A percentile compares a stretch with the other conserved stretches of the same genome.
Conservation (phyloP, 176 grass and related monocot genomes). For the Rhipidocladum racemiflorum region DNA sequence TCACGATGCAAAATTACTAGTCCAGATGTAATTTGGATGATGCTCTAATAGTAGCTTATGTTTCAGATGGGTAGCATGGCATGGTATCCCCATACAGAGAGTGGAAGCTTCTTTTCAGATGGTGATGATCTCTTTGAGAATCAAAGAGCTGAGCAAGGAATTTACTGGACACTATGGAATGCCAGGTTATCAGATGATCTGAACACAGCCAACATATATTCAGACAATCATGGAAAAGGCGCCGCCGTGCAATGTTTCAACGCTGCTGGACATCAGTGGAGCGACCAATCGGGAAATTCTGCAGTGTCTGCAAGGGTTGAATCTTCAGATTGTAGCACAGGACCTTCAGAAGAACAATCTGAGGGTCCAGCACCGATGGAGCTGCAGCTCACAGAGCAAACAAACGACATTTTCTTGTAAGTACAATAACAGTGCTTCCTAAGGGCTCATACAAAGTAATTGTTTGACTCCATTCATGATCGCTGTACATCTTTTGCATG, state of each 20-base stretch:
- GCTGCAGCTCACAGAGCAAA: slow-evolving; percentile 4
- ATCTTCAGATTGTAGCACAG: slow-evolving; percentile 11
- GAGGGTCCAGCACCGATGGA: neutral
- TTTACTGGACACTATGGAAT: slow-evolving; percentile 37
- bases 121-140: slow-evolving; percentile 28
- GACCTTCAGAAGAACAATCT: slow-evolving; percentile 12
- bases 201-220: neutral
- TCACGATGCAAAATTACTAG: neutral
- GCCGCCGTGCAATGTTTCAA: neutral
- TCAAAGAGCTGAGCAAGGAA: slow-evolving; percentile 7
- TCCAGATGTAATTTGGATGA: neutral
- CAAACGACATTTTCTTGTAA: slow-evolving; percentile 56
- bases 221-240: neutral
- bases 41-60: neutral
- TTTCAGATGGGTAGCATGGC: slow-evolving; percentile 47
- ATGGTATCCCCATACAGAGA: slow-evolving; percentile 28
- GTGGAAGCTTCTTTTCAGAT: slow-evolving; percentile 1
- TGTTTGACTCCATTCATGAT: neutral
- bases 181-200: neutral
- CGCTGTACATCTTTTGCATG: neutral
- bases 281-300: neutral
- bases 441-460: neutral
- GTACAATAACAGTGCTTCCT: slow-evolving; percentile 1
- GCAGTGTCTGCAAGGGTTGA: neutral
- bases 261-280: neutral